Conservation (phyloP, 2,329 filamentous ascomycete species). For the Fusarium citri region DNA sequence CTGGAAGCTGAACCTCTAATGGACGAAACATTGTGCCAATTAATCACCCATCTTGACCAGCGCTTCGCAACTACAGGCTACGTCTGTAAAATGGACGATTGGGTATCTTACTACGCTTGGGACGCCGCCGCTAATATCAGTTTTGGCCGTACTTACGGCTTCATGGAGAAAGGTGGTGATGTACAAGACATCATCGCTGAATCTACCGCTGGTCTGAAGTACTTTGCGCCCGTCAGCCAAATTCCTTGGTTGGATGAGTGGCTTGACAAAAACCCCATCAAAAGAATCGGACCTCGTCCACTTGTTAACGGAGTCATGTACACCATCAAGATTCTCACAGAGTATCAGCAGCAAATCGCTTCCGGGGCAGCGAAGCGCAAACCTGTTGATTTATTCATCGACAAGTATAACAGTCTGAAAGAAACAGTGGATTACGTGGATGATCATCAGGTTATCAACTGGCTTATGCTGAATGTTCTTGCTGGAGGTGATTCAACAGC, state of each 20-base stretch:
- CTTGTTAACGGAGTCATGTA: conserved; percentile 25
- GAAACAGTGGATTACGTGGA: conserved; percentile 34
- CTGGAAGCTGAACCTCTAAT: conserved; percentile 38
- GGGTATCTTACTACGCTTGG: conserved; percentile 39
- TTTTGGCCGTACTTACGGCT: conserved; percentile 30
- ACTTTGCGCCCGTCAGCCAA: conserved; percentile 38
- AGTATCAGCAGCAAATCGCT: conserved; percentile 31
- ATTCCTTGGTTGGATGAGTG: conserved; percentile 41
- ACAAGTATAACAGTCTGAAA: conserved; percentile 34
- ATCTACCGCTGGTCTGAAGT: conserved; percentile 28
- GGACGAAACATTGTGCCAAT: conserved; percentile 33
- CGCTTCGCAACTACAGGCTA: conserved; percentile 17
- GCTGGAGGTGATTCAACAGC: conserved; percentile 38
- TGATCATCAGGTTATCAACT: conserved; percentile 36
- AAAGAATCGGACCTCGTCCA: conserved; percentile 13
- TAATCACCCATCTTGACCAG: conserved; percentile 23
- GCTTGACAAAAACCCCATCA: conserved; percentile 40
- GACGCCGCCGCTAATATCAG: conserved; percentile 39
- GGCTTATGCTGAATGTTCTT: conserved; percentile 39
- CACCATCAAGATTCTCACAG: conserved; percentile 36
- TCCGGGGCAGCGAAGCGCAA: conserved; percentile 26
- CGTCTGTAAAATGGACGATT: conserved; percentile 38
- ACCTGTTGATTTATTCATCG: conserved; percentile 37
- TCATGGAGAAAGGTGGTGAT: conserved; percentile 29
- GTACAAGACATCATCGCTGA: conserved; percentile 30